A percentile compares a stretch with the other conserved stretches of the same genome.
phyloP scores from a whole-genome alignment of 2,329 filamentous ascomycete genomes.

The Dactylellina cionopaga region DNA sequence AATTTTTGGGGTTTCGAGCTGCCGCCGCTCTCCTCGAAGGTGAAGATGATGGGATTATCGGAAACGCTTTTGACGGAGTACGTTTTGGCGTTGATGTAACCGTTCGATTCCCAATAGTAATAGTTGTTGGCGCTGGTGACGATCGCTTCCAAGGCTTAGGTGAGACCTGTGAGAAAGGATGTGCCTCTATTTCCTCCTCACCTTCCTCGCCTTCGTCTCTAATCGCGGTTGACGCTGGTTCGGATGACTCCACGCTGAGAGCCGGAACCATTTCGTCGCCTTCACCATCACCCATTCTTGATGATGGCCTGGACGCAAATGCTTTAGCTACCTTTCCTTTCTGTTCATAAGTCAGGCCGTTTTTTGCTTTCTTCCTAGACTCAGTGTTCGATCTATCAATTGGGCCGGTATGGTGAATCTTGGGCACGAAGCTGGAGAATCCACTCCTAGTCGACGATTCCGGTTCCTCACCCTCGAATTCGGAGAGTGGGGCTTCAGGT shows the following conservation, averaged over 20 bases:
- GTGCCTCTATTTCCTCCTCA: slow-evolving; percentile 6
- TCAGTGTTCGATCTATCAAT: slow-evolving; percentile 4
- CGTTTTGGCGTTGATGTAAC: slow-evolving; percentile 68
- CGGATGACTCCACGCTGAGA: background rate
- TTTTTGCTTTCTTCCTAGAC: slow-evolving; percentile 4
- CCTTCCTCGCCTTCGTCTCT: slow-evolving; percentile 5
- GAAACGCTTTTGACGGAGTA: slow-evolving; percentile 45
- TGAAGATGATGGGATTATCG: slow-evolving; percentile 18
- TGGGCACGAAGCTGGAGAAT: slow-evolving; percentile 22
- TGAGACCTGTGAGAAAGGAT: slow-evolving; percentile 48
- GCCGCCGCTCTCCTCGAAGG: slow-evolving; percentile 66
- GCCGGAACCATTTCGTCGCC: slow-evolving; percentile 4
- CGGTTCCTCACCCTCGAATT: background rate
- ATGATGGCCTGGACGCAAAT: slow-evolving; percentile 21
- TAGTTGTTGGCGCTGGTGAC: slow-evolving; percentile 74
- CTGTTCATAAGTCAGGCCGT: slow-evolving; percentile 31
- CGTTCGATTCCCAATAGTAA: slow-evolving; percentile 77
- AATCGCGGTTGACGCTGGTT: background rate
- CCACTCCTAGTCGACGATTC: slow-evolving; percentile 4
- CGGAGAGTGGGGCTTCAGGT: background rate
- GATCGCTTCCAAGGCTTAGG: slow-evolving; percentile 66
- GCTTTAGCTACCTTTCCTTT: slow-evolving; percentile 49
- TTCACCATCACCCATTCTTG: background rate
- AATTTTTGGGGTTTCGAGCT: slow-evolving; percentile 60
- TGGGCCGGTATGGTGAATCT: slow-evolving; percentile 5